Percentiles rank a stretch among this genome's conserved stretches.
Evolutionary conservation across 306 rosid species (phyloP).

Genomic region (Vicia sativa): DNA sequence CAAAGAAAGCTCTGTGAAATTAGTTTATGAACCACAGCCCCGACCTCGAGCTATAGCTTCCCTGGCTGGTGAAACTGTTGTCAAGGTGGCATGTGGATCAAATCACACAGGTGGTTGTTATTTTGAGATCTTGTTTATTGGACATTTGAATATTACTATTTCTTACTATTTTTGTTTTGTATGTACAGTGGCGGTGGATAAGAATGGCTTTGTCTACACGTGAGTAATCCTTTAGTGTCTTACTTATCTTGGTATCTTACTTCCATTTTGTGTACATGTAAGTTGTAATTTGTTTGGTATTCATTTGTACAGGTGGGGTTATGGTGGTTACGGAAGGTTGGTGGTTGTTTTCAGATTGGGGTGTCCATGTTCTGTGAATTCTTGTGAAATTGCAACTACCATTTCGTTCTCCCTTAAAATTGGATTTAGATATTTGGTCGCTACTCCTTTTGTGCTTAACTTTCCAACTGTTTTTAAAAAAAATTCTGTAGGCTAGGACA

Average conservation of each 20-base stretch:
- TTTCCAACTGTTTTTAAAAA: constrained; percentile 19
- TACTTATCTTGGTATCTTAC: constrained; percentile 1
- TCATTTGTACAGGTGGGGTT: constrained; percentile 81
- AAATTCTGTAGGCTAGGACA: constrained; percentile 87
- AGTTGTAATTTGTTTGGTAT: constrained; percentile 32
- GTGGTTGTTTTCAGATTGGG: constrained; percentile 38
- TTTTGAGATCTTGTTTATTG: constrained; percentile 1
- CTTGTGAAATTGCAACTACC: constrained; percentile 21
- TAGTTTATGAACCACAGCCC: constrained; percentile 97
- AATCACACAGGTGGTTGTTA: constrained; percentile 85
- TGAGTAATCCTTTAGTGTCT: constrained; percentile 50
- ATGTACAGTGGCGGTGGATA: constrained; percentile 85
- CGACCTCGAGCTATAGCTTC: constrained; percentile 85
- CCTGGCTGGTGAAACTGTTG: constrained; percentile 81
- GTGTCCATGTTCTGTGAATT: constrained; percentile 25
- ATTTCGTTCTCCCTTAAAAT: constrained; percentile 21
- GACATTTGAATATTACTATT: constrained; percentile 7
- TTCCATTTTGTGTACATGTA: constrained; percentile 24
- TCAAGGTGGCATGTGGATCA: constrained; percentile 92
- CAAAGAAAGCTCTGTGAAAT: constrained; percentile 89
- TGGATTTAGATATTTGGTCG: constrained; percentile 20
- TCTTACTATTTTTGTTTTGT: constrained; percentile 41
- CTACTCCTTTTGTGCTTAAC: neutral
- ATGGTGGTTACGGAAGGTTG: constrained; percentile 98
- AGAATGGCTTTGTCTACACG: constrained; percentile 91